phyloP scores from a whole-genome alignment of 2,329 filamentous ascomycete species.

The Lasiodiplodia hormozganensis region DNA sequence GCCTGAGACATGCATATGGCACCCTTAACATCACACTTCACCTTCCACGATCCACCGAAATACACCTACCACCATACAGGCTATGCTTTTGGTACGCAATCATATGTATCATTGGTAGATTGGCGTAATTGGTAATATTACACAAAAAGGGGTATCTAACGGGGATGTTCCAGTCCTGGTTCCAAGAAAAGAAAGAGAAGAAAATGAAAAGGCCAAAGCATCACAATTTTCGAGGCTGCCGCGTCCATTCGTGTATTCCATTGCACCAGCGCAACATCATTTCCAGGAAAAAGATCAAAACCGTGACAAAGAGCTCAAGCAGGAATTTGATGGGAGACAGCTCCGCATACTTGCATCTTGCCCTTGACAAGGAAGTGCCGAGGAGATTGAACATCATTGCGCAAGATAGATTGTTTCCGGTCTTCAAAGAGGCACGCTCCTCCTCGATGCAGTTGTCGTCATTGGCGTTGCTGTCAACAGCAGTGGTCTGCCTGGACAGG shows the following conservation, averaged over 20 bases:
- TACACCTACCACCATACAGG: too few relatives aligned
- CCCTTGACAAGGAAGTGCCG: not conserved
- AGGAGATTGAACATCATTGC: not conserved
- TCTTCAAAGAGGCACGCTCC: not conserved
- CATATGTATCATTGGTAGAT: too few relatives aligned
- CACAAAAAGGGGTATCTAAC: not conserved
- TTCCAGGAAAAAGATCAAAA: not conserved
- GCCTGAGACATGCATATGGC: too few relatives aligned
- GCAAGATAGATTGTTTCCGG: not conserved
- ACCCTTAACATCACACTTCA: too few relatives aligned
- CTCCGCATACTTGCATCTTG: not conserved
- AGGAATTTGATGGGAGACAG: not conserved
- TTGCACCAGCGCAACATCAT: not conserved
- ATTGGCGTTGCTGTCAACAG: not conserved
- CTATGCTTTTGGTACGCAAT: too few relatives aligned
- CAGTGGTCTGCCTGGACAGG: conserved; percentile 6
- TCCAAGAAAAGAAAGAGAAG: not conserved
- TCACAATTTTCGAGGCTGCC: not conserved
- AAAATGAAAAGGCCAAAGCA: not conserved
- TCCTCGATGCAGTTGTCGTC: not conserved
- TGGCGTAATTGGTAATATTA: not conserved
- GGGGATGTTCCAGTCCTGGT: too few relatives aligned
- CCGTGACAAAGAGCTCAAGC: not conserved
- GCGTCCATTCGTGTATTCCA: not conserved
- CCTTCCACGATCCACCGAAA: too few relatives aligned